phyloP scores from a whole-genome alignment of 2,329 filamentous ascomycete species.

The Ceratocystis lukuohia region DNA sequence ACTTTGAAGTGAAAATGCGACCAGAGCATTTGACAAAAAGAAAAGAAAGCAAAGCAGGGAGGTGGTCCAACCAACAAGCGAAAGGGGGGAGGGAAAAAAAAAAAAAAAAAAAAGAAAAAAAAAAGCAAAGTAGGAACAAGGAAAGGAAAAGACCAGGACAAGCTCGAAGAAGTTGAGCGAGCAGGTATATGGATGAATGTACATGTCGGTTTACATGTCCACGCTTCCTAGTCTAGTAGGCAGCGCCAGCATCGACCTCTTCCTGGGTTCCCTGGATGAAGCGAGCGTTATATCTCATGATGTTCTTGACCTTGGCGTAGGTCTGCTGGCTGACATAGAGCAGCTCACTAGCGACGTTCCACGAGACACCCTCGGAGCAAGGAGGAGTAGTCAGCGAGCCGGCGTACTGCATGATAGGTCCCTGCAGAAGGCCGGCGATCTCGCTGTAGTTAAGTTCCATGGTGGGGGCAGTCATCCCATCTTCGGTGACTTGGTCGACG shows the following conservation, averaged over 20 bases:
- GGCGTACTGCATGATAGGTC: slow-evolving; percentile 30
- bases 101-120: not conserved
- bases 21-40: no score
- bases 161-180: not conserved
- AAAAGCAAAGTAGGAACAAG: not conserved
- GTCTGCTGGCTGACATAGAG: slow-evolving; percentile 36
- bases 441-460: slow-evolving; percentile 31
- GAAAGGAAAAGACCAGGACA: not conserved
- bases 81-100: no score
- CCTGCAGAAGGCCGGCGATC: slow-evolving; percentile 28
- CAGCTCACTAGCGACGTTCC: slow-evolving; percentile 37
- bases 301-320: slow-evolving; percentile 38
- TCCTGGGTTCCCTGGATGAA: slow-evolving; percentile 36
- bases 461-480: slow-evolving; percentile 29
- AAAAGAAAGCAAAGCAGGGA: no score
- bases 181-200: not conserved
- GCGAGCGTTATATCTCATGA: slow-evolving; percentile 43
- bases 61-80: no score
- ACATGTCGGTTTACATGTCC: not conserved
- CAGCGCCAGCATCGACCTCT: not conserved
- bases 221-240: not conserved
- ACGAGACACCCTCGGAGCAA: slow-evolving; percentile 43
- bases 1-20: not conserved
- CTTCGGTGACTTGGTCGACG: slow-evolving; percentile 21
- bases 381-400: slow-evolving; percentile 51